These are phyloP conservation scores for Leishmania guyanensis DNA, from an alignment of 208 protist genomes.

Conservation along the genomic window DNA sequence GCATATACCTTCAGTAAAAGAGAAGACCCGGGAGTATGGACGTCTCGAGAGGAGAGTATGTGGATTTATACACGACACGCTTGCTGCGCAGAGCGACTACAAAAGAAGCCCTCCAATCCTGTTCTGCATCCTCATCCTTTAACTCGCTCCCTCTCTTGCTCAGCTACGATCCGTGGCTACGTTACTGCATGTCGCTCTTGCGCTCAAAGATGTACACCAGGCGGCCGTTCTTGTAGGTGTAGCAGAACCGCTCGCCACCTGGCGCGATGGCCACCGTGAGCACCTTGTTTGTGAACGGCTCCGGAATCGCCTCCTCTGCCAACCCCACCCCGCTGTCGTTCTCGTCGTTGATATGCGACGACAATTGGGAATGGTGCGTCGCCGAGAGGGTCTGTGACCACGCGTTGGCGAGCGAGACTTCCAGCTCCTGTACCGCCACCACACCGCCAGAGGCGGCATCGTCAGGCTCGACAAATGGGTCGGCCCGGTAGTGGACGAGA, in stretches of 20 bases:
- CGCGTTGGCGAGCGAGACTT: slow-evolving; percentile 40
- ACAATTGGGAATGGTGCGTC: neutral
- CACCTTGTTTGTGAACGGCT: slow-evolving; percentile 81
- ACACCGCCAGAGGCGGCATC: slow-evolving; percentile 24
- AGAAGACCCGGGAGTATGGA: neutral
- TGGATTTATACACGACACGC: neutral
- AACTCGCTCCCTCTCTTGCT: neutral
- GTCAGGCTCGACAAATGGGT: slow-evolving; percentile 44
- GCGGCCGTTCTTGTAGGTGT: slow-evolving; percentile 72
- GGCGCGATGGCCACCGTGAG: slow-evolving; percentile 71
- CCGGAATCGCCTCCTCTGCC: slow-evolving; percentile 46
- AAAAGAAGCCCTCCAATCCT: neutral
- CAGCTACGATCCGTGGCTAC: neutral
- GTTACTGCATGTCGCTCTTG: slow-evolving; percentile 13
- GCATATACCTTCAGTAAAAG: neutral
- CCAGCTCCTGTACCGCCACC: slow-evolving; percentile 54
- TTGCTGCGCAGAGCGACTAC: neutral
- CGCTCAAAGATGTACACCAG: slow-evolving; percentile 83
- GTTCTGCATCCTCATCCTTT: neutral
- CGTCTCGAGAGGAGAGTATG: neutral
- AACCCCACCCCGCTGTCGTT: slow-evolving; percentile 8
- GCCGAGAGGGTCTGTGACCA: slow-evolving; percentile 35
- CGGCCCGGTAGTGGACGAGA: slow-evolving; percentile 70
- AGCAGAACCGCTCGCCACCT: slow-evolving; percentile 82
- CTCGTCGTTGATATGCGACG: slow-evolving; percentile 4